A percentile compares a stretch with the other conserved stretches of the same genome.
phyloP scores from a whole-genome alignment of 352 stramenopile species.

The Globisporangium solare region DNA sequence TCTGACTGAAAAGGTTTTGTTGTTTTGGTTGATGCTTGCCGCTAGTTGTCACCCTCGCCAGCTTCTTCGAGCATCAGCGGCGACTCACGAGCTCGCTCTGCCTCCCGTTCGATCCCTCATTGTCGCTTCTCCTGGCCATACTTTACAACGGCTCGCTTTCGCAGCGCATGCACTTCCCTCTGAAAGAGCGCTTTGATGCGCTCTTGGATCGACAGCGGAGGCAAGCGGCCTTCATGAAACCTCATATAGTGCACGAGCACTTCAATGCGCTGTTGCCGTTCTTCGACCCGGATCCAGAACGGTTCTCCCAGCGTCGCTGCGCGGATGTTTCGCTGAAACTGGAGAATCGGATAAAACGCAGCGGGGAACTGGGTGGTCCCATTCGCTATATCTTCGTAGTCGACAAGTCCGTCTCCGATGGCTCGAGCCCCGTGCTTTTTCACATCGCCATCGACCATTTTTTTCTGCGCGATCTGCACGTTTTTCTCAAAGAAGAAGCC shows the following conservation, averaged over 20 bases:
- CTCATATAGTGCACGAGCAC: conserved; percentile 60
- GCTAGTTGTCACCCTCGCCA: background rate
- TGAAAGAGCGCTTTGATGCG: conserved; percentile 27
- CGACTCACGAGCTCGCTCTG: conserved; percentile 11
- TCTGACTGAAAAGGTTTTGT: background rate
- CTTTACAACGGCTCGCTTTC: conserved; percentile 39
- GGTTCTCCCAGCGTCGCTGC: conserved; percentile 37
- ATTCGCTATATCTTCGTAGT: conserved; percentile 52
- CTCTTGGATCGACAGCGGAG: conserved; percentile 29
- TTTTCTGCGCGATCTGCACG: conserved; percentile 49
- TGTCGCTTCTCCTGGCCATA: conserved; percentile 33
- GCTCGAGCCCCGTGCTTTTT: conserved; percentile 17
- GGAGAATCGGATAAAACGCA: conserved; percentile 62
- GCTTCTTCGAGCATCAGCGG: conserved; percentile 2
- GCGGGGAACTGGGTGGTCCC: conserved; percentile 49
- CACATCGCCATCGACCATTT: conserved; percentile 26
- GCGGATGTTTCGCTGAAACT: conserved; percentile 61
- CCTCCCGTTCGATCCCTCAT: conserved; percentile 9
- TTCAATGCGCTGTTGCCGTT: conserved; percentile 39
- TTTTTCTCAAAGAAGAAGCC: conserved; percentile 63
- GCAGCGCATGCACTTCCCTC: conserved; percentile 21
- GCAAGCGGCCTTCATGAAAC: conserved; percentile 44
- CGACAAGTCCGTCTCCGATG: conserved; percentile 32
- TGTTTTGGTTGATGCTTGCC: background rate
- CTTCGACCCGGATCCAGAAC: conserved; percentile 37